Evolutionary conservation across 805 yeast species (phyloP), one percentile per base, ranked within the genome.

Genomic region (Wickerhamiella hasegawae): DNA sequence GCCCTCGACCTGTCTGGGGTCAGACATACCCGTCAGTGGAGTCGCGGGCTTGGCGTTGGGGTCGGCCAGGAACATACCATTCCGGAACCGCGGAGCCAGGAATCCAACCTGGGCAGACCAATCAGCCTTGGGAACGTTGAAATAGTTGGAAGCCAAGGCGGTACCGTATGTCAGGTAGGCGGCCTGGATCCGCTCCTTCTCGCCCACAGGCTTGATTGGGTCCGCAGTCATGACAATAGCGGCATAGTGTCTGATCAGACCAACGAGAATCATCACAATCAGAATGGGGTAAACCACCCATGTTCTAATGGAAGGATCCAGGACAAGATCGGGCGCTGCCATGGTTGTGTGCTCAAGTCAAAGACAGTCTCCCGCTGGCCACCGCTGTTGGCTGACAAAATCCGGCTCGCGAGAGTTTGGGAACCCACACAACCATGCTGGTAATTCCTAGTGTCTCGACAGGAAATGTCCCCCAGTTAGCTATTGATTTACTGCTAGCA

Each of bases 261-360:
- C 95, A 4, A 83, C 83, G 38, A 85, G 57, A 9, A 90, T 76
- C 94, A 90, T 84, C 16, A 84, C 93, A 16, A 78, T 52, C 4
- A 94, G 73, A 30, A 90, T 85, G 18, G 98, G 98, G 24, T 83
- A 54, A 14, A 90, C 62, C 21, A 84, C 97, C 96, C 97, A 87
- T 47, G 73, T 69, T 52, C 79, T 76, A 41, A 90, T 63, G 36
- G 71, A 68, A 4, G 94, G 93, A 51, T 87, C 97, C 31, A 87
- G 60, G 12, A 74, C 56, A 16, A 77, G 54, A 36, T 73, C 77
- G 8, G 48, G 47, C 23, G 40, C 37, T 24, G 35, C 37, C 37
- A 32, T n/a, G n/a, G n/a, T n/a, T n/a, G n/a, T n/a, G n/a, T n/a
- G n/a, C n/a, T n/a, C n/a, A n/a, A n/a, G n/a, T n/a, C n/a, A n/a